Conservation (phyloP, 2,329 filamentous ascomycete species). For the Claviceps sp. region DNA sequence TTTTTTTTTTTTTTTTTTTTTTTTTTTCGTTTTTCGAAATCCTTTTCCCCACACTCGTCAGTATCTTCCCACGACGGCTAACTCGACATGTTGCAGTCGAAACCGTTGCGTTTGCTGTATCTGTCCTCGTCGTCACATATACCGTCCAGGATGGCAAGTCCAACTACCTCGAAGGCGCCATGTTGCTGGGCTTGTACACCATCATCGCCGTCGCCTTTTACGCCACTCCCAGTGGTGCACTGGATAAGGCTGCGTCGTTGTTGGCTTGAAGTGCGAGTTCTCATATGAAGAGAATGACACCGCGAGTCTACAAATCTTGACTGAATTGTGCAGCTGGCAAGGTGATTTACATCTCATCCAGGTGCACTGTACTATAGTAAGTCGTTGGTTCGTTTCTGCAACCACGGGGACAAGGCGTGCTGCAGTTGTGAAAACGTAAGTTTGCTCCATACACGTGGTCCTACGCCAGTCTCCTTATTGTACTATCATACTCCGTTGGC, state of each 20-base stretch:
- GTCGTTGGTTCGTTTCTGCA: background rate
- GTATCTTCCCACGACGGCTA: background rate
- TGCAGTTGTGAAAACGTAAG: background rate
- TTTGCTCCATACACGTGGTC: no score
- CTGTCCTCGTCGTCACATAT: constrained; percentile 61
- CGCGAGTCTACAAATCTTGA: no score
- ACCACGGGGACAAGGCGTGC: background rate
- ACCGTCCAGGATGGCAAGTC: constrained; percentile 70
- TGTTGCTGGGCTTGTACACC: constrained; percentile 42
- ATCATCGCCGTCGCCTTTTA: constrained; percentile 50
- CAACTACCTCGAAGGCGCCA: constrained; percentile 72
- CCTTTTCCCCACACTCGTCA: no score
- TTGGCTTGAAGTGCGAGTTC: background rate
- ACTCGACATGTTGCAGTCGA: constrained; percentile 34
- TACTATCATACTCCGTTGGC: no score
- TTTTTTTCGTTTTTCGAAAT: no score
- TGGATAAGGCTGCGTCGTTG: constrained; percentile 21
- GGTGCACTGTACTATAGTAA: constrained; percentile 27
- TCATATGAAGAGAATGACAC: background rate
- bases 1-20: background rate
- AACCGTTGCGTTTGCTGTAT: constrained; percentile 64
- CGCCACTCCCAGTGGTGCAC: constrained; percentile 35
- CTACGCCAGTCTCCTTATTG: no score
- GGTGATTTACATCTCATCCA: constrained; percentile 36
- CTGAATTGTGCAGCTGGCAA: no score